These are phyloP conservation scores for Saprolegnia diclina DNA, from an alignment of 352 stramenopile species.

Conservation along the genomic window DNA sequence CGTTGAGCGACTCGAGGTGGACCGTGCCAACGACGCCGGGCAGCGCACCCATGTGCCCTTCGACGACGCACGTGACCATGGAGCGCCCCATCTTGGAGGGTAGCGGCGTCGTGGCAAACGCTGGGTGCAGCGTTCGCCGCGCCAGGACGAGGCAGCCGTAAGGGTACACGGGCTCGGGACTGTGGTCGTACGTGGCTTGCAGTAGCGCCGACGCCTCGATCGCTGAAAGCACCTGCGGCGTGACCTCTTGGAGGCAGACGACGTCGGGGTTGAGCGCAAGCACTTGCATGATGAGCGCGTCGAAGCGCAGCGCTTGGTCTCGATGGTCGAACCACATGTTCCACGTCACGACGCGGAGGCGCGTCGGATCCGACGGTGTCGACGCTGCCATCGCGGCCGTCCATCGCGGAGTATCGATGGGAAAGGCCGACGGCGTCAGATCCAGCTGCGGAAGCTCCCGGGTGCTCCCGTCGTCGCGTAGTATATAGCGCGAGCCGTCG, in stretches of 20 bases:
- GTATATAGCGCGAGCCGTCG: background rate
- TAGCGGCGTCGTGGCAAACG: background rate
- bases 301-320: background rate
- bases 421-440: background rate
- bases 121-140: background rate
- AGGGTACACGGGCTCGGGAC: background rate
- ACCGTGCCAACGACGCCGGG: background rate
- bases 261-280: background rate
- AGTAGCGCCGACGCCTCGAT: background rate
- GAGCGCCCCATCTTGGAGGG: background rate
- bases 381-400: background rate
- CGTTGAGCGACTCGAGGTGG: constrained; percentile 5
- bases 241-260: constrained; percentile 2
- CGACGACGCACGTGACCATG: background rate
- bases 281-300: background rate
- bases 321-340: background rate
- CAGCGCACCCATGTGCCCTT: background rate
- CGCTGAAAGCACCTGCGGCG: background rate
- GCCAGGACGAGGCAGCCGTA: constrained; percentile 6
- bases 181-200: background rate
- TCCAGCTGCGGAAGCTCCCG: background rate
- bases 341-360: background rate
- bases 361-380: background rate
- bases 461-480: background rate
- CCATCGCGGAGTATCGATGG: background rate